Evolutionary conservation across 2,329 filamentous ascomycete species (phyloP).

Genomic region (Calonectria pteridis): DNA sequence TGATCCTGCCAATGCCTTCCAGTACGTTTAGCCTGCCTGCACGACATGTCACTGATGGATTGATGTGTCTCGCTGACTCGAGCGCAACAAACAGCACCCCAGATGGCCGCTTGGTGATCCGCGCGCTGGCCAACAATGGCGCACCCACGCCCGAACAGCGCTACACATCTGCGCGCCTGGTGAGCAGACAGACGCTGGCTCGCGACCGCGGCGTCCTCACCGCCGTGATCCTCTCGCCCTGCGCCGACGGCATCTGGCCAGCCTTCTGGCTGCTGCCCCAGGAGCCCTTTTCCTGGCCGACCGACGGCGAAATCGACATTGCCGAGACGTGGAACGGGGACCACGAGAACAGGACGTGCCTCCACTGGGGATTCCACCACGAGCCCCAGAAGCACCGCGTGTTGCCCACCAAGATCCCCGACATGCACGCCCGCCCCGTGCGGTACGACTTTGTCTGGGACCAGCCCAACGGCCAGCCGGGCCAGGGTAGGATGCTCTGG

Average conservation of each 20-base stretch:
- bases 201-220: slow-evolving; percentile 65
- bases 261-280: slow-evolving; percentile 71
- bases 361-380: slow-evolving; percentile 70
- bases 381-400: slow-evolving; percentile 70
- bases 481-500: slow-evolving; percentile 66
- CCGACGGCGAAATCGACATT: slow-evolving; percentile 71
- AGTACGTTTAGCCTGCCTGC: slow-evolving; percentile 46
- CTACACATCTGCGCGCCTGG: slow-evolving; percentile 68
- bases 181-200: slow-evolving; percentile 63
- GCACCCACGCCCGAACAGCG: slow-evolving; percentile 53
- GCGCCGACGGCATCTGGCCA: slow-evolving; percentile 70
- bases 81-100: slow-evolving; percentile 51
- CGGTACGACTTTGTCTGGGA: slow-evolving; percentile 70
- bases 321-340: slow-evolving; percentile 73
- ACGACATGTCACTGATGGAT: neutral
- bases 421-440: slow-evolving; percentile 61
- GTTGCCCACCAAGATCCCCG: slow-evolving; percentile 61
- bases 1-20: slow-evolving; percentile 63
- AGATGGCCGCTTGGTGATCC: slow-evolving; percentile 64
- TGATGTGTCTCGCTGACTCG: neutral
- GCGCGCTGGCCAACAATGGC: slow-evolving; percentile 58
- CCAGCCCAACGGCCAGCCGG: slow-evolving; percentile 55
- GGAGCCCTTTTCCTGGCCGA: slow-evolving; percentile 70
- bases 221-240: slow-evolving; percentile 64
- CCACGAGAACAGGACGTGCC: slow-evolving; percentile 65